Evolutionary conservation across 345 rosid genomes (phyloP).

Genomic region (Melaleuca quinquenervia): DNA sequence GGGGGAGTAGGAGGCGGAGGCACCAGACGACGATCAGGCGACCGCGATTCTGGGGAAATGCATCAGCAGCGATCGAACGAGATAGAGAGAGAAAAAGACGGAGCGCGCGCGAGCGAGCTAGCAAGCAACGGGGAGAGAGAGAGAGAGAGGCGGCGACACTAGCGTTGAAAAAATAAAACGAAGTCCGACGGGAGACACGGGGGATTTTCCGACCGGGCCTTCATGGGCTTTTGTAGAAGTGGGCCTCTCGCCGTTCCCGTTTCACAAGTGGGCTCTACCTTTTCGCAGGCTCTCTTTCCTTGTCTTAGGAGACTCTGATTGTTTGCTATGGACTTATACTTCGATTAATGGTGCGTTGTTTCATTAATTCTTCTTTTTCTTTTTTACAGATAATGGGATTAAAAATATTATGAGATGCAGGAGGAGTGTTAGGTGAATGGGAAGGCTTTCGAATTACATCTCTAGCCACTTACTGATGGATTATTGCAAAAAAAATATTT

Average conservation of each 20-base stretch:
- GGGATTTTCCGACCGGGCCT: background rate
- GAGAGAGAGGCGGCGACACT: background rate
- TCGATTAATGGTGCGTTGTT: background rate
- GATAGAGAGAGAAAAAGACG: background rate
- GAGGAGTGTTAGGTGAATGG: background rate
- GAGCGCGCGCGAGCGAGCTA: background rate
- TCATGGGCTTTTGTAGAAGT: background rate
- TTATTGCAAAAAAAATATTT: too few species aligned
- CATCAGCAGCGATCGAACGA: background rate
- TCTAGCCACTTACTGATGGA: background rate
- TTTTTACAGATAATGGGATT: background rate
- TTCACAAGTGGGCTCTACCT: background rate
- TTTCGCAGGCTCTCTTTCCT: background rate
- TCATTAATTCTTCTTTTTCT: background rate
- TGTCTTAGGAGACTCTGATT: background rate
- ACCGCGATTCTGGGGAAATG: background rate
- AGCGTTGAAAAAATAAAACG: background rate
- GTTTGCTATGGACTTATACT: background rate
- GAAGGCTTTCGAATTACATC: background rate
- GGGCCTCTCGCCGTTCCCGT: background rate
- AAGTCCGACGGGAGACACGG: background rate
- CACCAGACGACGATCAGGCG: background rate
- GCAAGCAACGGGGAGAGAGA: background rate
- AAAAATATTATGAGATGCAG: background rate
- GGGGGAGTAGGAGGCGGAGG: background rate